Evolutionary conservation across 176 grass and related monocot species (phyloP).

Genomic region (Zoysia pacifica): DNA sequence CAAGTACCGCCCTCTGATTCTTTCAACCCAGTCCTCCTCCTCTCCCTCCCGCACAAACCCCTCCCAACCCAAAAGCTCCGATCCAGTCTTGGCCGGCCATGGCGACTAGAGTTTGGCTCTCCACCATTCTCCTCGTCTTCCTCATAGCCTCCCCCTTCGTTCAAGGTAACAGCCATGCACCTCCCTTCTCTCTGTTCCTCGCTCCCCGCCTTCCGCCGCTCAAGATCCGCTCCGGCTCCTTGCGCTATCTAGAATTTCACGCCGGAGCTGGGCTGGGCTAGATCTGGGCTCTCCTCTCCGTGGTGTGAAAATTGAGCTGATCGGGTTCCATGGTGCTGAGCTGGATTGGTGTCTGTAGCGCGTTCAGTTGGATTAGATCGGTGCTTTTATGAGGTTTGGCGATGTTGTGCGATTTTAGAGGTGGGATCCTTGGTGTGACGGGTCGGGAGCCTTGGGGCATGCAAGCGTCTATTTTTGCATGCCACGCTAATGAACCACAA

Average conservation of each 20-base stretch:
- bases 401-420: neutral
- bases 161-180: constrained; percentile 48
- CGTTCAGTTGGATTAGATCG: constrained; percentile 11
- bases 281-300: constrained; percentile 27
- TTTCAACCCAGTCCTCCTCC: too few species aligned
- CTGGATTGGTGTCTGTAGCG: neutral
- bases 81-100: constrained; percentile 63
- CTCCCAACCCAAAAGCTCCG: constrained; percentile 9
- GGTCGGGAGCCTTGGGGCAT: neutral
- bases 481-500: neutral
- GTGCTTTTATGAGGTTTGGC: constrained; percentile 14
- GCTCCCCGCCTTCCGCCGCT: neutral
- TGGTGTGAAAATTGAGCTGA: neutral
- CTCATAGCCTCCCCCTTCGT: constrained; percentile 69
- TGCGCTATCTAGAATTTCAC: constrained; percentile 20
- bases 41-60: constrained; percentile 5
- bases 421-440: neutral
- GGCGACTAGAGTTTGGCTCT: constrained; percentile 80
- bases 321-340: constrained; percentile 1
- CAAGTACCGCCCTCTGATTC: too few species aligned
- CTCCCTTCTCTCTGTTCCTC: neutral
- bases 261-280: neutral
- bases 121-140: constrained; percentile 59
- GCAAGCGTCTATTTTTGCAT: neutral
- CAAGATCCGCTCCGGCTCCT: constrained; percentile 25